phyloP scores from a whole-genome alignment of 1,284 basidiomycete genomes.

The Ustilago lituana region DNA sequence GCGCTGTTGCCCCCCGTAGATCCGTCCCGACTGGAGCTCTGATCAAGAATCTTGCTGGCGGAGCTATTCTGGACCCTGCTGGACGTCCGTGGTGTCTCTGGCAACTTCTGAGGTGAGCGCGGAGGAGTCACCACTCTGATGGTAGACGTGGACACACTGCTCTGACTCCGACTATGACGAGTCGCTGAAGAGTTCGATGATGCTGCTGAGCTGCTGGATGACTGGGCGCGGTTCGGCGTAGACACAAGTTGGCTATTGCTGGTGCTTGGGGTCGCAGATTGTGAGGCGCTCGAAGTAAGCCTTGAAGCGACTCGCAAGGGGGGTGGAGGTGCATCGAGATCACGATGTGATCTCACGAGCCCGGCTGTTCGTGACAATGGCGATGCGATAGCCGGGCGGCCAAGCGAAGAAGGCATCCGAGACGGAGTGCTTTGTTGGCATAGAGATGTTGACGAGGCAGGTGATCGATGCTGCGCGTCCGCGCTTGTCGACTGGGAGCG shows the following conservation, averaged over 20 bases:
- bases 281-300: slow-evolving; percentile 12
- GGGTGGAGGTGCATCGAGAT: slow-evolving; percentile 39
- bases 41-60: not conserved
- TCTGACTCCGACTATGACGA: slow-evolving; percentile 17
- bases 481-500: not conserved
- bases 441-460: slow-evolving; percentile 10
- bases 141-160: slow-evolving; percentile 18
- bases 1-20: not conserved
- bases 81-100: slow-evolving; percentile 13
- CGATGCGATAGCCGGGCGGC: slow-evolving; percentile 23
- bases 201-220: slow-evolving; percentile 2
- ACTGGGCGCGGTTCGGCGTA: not conserved
- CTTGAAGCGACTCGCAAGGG: slow-evolving; percentile 40
- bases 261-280: not conserved
- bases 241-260: not conserved
- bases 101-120: slow-evolving; percentile 22
- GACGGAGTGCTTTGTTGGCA: slow-evolving; percentile 5
- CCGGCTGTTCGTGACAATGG: slow-evolving; percentile 20
- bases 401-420: slow-evolving; percentile 8
- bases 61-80: slow-evolving; percentile 9
- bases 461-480: not conserved
- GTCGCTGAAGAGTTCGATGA: not conserved
- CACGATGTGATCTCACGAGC: slow-evolving; percentile 20
- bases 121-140: slow-evolving; percentile 10
- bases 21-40: not conserved